Conservation (phyloP, 1,284 basidiomycete species). For the Chalciporus sp. region DNA sequence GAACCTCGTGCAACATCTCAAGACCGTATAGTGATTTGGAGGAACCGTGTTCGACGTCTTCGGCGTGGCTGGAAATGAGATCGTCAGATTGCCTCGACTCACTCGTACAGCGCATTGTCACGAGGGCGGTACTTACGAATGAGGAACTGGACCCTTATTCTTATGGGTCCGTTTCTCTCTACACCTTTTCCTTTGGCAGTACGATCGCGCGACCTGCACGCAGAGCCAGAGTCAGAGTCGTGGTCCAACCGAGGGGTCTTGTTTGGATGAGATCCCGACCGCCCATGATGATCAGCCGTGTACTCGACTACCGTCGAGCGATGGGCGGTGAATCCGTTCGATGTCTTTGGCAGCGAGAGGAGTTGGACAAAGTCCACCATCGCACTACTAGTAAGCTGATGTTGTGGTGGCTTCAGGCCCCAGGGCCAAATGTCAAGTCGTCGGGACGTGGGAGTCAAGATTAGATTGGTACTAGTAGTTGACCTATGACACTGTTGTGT, state of each 20-base stretch:
- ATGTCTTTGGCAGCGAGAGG: slow-evolving; percentile 54
- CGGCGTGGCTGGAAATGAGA: slow-evolving; percentile 7
- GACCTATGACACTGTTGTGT: too few relatives aligned
- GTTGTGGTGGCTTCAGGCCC: neutral
- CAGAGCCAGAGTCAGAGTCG: slow-evolving; percentile 64
- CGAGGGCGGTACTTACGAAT: slow-evolving; percentile 34
- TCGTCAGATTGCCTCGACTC: too few relatives aligned
- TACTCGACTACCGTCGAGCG: slow-evolving; percentile 38
- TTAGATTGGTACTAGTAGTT: too few relatives aligned
- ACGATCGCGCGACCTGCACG: slow-evolving; percentile 50
- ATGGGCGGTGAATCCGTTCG: slow-evolving; percentile 52
- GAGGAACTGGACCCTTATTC: slow-evolving; percentile 47
- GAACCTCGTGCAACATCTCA: slow-evolving; percentile 46
- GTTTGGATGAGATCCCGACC: slow-evolving; percentile 57
- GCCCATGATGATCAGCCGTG: slow-evolving; percentile 25
- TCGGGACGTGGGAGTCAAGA: too few relatives aligned
- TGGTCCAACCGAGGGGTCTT: slow-evolving; percentile 66
- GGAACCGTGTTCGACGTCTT: slow-evolving; percentile 9
- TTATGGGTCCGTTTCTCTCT: slow-evolving; percentile 39
- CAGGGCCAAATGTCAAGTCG: too few relatives aligned
- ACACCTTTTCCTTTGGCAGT: slow-evolving; percentile 26
- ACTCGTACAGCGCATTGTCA: too few relatives aligned
- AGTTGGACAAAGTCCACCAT: slow-evolving; percentile 42
- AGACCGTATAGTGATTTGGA: slow-evolving; percentile 25
- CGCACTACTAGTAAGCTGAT: neutral